Conservation (phyloP, 441 rosid genomes). For the Populus hybrid region DNA sequence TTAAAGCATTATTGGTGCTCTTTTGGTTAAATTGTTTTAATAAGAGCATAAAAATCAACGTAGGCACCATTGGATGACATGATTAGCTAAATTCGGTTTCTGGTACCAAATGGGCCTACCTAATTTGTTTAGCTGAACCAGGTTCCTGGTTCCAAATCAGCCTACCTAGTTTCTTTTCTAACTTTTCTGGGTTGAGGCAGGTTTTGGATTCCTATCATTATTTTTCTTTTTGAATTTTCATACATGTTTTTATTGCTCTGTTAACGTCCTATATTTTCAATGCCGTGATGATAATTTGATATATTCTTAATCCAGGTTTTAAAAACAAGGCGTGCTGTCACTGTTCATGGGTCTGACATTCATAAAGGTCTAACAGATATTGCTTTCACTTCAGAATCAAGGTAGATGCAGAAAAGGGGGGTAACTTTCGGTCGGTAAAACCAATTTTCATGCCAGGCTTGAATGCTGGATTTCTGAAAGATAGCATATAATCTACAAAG, state of each 20-base stretch:
- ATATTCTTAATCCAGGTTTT: conserved; percentile 50
- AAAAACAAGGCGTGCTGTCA: conserved; percentile 45
- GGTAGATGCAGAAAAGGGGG: conserved; percentile 36
- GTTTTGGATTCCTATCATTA: neutral
- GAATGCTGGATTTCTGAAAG: neutral
- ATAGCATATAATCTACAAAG: neutral
- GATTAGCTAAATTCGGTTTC: neutral
- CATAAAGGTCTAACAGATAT: conserved; percentile 65
- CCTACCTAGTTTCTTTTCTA: neutral
- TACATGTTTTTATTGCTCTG: neutral
- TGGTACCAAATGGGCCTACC: too few relatives aligned
- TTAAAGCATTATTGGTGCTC: neutral
- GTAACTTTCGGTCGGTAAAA: neutral
- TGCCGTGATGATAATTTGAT: neutral
- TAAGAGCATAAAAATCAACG: neutral
- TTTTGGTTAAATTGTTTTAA: neutral
- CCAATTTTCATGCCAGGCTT: neutral
- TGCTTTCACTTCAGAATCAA: conserved; percentile 54
- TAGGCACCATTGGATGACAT: neutral
- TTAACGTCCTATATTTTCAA: neutral
- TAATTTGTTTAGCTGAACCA: too few relatives aligned
- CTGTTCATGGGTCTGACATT: conserved; percentile 49
- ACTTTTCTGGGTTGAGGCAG: neutral
- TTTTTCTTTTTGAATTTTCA: neutral
- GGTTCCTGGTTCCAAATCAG: neutral